These are phyloP conservation scores for Exophiala calicioides DNA, from an alignment of 2,329 filamentous ascomycete species.

Conservation along the genomic window DNA sequence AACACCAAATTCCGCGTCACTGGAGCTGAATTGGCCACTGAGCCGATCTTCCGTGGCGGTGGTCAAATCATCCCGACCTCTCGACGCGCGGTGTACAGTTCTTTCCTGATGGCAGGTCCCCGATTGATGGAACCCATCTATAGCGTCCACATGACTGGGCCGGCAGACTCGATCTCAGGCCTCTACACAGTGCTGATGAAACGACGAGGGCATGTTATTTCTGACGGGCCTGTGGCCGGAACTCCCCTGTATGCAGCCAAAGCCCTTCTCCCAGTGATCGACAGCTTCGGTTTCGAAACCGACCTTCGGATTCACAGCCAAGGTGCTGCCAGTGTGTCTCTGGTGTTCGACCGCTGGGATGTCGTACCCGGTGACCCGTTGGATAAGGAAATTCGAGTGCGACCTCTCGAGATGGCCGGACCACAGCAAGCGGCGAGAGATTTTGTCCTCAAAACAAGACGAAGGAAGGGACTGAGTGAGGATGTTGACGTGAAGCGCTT, in stretches of 20 bases:
- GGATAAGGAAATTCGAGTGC: constrained; percentile 78
- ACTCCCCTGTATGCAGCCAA: constrained; percentile 91
- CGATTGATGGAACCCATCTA: constrained; percentile 97
- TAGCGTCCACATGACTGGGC: constrained; percentile 86
- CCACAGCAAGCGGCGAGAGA: constrained; percentile 90
- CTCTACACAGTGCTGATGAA: constrained; percentile 90
- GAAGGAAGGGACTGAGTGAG: constrained; percentile 90
- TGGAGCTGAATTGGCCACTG: constrained; percentile 79
- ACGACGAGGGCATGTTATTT: constrained; percentile 85
- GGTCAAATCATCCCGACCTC: constrained; percentile 97
- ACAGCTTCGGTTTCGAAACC: constrained; percentile 97
- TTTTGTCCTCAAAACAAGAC: constrained; percentile 92
- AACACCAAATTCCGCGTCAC: constrained; percentile 98
- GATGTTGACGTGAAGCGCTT: constrained; percentile 96
- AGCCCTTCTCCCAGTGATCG: constrained; percentile 91
- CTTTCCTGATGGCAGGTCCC: constrained; percentile 95
- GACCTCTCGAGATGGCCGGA: constrained; percentile 82
- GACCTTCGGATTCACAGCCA: constrained; percentile 95
- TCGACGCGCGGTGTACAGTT: constrained; percentile 88
- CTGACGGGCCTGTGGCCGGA: constrained; percentile 90
- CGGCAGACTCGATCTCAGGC: constrained; percentile 81
- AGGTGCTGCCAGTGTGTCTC: constrained; percentile 82
- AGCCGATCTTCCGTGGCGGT: constrained; percentile 92
- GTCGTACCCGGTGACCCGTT: constrained; percentile 95
- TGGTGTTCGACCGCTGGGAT: constrained; percentile 95